Percentiles rank a stretch among this genome's conserved stretches.
Conservation (phyloP, 352 stramenopile species). For the Pelagophyceae sp. region DNA sequence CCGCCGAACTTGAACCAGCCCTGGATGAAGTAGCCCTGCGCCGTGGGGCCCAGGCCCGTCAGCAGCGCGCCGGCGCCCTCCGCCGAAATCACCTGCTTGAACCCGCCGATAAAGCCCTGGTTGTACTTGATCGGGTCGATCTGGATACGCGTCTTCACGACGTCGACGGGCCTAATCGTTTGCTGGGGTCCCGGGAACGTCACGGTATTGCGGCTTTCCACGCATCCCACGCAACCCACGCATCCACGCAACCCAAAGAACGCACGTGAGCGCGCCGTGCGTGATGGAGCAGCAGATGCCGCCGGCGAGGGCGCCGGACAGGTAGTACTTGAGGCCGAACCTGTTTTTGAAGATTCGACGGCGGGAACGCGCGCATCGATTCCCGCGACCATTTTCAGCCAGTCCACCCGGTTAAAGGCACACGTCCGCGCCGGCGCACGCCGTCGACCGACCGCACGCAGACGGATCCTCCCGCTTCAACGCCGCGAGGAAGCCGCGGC, state of each 20-base stretch:
- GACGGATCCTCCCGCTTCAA: no score
- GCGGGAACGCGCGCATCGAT: no score
- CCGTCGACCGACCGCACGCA: no score
- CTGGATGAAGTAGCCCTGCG: constrained; percentile 67
- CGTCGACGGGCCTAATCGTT: constrained; percentile 49
- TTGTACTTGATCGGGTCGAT: constrained; percentile 68
- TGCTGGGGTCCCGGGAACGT: no score
- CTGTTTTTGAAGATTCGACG: background rate
- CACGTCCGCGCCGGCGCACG: no score
- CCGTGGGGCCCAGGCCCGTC: constrained; percentile 62
- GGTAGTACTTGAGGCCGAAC: constrained; percentile 23
- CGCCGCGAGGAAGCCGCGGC: no score
- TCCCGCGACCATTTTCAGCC: no score
- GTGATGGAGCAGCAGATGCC: constrained; percentile 73
- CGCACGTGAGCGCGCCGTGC: constrained; percentile 54
- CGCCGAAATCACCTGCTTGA: constrained; percentile 53
- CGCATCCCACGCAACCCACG: no score
- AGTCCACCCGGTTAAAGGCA: no score
- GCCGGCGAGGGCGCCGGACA: constrained; percentile 41
- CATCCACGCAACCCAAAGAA: no score
- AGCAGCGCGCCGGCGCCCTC: constrained; percentile 60
- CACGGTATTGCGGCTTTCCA: no score
- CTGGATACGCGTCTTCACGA: constrained; percentile 68
- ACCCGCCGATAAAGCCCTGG: constrained; percentile 59
- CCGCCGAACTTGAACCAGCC: constrained; percentile 75